Conservation (phyloP, 805 yeast species). For the Hanseniaspora clermontiae region DNA sequence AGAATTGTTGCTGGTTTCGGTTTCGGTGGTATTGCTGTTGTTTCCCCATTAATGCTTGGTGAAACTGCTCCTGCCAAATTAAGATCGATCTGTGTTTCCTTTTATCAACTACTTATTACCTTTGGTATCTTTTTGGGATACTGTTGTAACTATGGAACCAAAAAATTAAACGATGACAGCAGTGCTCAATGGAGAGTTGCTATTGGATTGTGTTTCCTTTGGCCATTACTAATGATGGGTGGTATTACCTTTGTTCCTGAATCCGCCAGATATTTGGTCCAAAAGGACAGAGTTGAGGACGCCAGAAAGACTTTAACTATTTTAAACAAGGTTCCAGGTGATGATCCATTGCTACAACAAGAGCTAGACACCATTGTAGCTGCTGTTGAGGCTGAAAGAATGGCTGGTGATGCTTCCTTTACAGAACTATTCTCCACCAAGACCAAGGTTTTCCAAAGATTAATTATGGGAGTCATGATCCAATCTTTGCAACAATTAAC, state of each 20-base stretch:
- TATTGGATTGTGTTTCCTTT: conserved; percentile 42
- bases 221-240: conserved; percentile 31
- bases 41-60: conserved; percentile 60
- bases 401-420: conserved; percentile 59
- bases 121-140: conserved; percentile 67
- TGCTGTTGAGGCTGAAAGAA: conserved; percentile 46
- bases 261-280: conserved; percentile 56
- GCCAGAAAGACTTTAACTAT: conserved; percentile 50
- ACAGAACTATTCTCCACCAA: conserved; percentile 51
- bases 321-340: conserved; percentile 43
- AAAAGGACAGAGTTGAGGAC: conserved; percentile 43
- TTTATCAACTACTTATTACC: conserved; percentile 60
- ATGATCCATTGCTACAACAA: conserved; percentile 41
- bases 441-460: conserved; percentile 42
- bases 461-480: conserved; percentile 40
- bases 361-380: conserved; percentile 48
- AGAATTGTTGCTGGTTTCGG: conserved; percentile 60
- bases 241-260: conserved; percentile 50
- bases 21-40: conserved; percentile 66
- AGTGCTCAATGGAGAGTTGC: conserved; percentile 66
- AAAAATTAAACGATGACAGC: conserved; percentile 24
- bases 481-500: conserved; percentile 58
- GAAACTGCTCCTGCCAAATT: conserved; percentile 30
- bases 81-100: conserved; percentile 61
- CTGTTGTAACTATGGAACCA: conserved; percentile 56